These are phyloP conservation scores for Podospora appendiculata DNA, from an alignment of 495 filamentous ascomycete species.

Conservation along the genomic window DNA sequence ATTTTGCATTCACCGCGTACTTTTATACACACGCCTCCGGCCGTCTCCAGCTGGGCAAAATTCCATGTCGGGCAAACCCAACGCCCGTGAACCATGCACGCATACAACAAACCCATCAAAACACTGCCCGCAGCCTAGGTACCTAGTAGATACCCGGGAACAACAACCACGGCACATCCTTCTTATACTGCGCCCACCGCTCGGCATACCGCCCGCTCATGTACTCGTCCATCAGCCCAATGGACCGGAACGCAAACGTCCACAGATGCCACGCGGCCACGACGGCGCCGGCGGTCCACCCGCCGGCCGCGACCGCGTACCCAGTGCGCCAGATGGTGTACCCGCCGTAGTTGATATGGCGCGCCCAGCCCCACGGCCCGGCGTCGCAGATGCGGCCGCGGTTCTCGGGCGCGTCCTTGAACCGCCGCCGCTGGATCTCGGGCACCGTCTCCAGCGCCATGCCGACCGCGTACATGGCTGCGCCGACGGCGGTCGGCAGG, in stretches of 20 bases:
- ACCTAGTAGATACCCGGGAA: constrained; percentile 35
- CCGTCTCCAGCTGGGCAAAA: no score
- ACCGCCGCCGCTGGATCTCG: constrained; percentile 45
- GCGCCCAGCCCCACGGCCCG: constrained; percentile 44
- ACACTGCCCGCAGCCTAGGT: neutral
- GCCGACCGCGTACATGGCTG: constrained; percentile 36
- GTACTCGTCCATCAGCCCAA: constrained; percentile 44
- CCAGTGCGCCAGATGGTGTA: constrained; percentile 50
- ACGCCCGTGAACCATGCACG: no score
- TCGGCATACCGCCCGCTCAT: constrained; percentile 36
- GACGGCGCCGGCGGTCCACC: constrained; percentile 32
- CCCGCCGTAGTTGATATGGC: constrained; percentile 54
- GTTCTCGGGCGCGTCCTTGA: constrained; percentile 46
- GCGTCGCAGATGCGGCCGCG: constrained; percentile 45
- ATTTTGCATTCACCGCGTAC: no score
- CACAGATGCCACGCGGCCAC: constrained; percentile 32
- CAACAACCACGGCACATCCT: constrained; percentile 34
- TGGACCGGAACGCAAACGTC: constrained; percentile 38
- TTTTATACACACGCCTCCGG: no score
- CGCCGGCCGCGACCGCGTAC: constrained; percentile 41
- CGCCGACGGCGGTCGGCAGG: constrained; percentile 32
- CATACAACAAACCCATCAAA: neutral
- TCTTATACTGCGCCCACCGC: constrained; percentile 37
- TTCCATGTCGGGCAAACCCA: no score
- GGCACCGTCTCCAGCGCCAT: constrained; percentile 39